These are phyloP conservation scores for Diaporthe citri DNA, from an alignment of 2,329 filamentous ascomycete genomes.

Conservation along the genomic window DNA sequence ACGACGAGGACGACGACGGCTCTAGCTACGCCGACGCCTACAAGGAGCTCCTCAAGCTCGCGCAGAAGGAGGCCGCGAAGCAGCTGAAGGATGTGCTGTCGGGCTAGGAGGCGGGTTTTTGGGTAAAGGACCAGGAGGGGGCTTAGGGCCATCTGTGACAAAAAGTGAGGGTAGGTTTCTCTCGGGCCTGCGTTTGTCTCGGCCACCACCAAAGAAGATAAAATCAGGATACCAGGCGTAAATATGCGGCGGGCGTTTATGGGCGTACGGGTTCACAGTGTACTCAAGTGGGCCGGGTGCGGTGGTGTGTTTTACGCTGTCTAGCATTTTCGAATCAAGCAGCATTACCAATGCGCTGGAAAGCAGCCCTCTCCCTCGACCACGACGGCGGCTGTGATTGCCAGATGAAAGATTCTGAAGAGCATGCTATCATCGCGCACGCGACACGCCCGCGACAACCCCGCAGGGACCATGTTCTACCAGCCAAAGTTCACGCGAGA, in stretches of 20 bases:
- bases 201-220: constrained; percentile 1
- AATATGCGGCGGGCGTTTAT: constrained; percentile 37
- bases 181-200: constrained; percentile 5
- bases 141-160: not conserved
- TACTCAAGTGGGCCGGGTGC: constrained; percentile 20
- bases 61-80: constrained; percentile 74
- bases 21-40: constrained; percentile 75
- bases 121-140: not conserved
- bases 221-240: constrained; percentile 29
- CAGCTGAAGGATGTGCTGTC: constrained; percentile 55
- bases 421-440: not conserved
- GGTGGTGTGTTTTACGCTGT: constrained; percentile 18
- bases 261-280: constrained; percentile 38
- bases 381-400: not conserved
- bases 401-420: not conserved
- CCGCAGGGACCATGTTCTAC: not conserved
- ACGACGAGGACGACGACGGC: constrained; percentile 61
- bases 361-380: not conserved
- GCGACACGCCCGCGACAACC: not conserved
- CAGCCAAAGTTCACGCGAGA: too few relatives aligned
- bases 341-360: not conserved
- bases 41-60: constrained; percentile 74
- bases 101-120: constrained; percentile 5
- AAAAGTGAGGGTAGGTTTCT: not conserved
- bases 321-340: constrained; percentile 29